These are phyloP conservation scores for Trichoderma sp. DNA, from an alignment of 2,329 filamentous ascomycete genomes.

Conservation along the genomic window DNA sequence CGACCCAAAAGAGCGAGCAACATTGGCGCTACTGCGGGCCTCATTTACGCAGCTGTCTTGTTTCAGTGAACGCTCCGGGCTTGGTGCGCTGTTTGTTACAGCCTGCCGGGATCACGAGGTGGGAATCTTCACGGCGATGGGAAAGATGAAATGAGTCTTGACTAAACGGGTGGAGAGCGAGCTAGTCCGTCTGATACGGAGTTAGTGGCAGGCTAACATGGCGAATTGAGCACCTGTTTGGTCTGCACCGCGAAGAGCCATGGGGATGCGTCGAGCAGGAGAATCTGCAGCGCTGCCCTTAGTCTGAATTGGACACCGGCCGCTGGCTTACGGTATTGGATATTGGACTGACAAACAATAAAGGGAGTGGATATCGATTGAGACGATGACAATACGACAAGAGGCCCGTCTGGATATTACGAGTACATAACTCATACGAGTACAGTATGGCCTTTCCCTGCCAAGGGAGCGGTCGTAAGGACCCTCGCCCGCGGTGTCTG, in stretches of 20 bases:
- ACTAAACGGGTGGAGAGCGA: slow-evolving; percentile 10
- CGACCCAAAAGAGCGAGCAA: slow-evolving; percentile 17
- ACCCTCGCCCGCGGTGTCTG: not conserved
- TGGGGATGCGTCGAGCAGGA: not conserved
- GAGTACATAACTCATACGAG: not conserved
- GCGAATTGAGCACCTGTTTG: not conserved
- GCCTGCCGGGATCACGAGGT: slow-evolving; percentile 15
- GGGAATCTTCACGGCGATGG: not conserved
- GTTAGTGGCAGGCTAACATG: slow-evolving; percentile 1
- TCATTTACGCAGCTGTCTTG: slow-evolving; percentile 19
- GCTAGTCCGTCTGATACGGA: slow-evolving; percentile 15
- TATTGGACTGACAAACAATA: not conserved
- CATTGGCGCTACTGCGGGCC: slow-evolving; percentile 17
- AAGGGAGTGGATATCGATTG: slow-evolving; percentile 15
- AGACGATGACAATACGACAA: not conserved
- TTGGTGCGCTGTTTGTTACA: slow-evolving; percentile 17
- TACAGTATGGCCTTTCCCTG: not conserved
- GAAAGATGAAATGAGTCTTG: slow-evolving; percentile 2
- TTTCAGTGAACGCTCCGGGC: slow-evolving; percentile 18
- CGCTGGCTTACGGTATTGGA: not conserved
- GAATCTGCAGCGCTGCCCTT: slow-evolving; percentile 6
- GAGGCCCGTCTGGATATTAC: not conserved
- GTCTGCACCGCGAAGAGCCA: not conserved
- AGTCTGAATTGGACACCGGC: slow-evolving; percentile 13
- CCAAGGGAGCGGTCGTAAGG: slow-evolving; percentile 10